Percentiles rank a stretch among this genome's conserved stretches.
phyloP scores from a whole-genome alignment of 441 rosid species.

The Gossypium schwendimanii region DNA sequence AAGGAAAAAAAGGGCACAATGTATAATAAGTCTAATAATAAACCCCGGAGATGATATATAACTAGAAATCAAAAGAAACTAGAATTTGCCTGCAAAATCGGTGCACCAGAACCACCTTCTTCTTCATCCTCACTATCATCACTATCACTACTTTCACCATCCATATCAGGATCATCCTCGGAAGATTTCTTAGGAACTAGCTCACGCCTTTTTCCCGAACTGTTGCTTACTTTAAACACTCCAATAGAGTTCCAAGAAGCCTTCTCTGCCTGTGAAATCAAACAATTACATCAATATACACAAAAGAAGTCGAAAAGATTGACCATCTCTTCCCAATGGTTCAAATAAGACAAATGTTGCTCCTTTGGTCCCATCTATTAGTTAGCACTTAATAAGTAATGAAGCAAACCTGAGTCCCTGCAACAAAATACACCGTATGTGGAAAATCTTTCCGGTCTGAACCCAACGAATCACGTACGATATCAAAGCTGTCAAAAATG shows the following conservation, averaged over 20 bases:
- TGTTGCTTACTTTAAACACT: conserved; percentile 59
- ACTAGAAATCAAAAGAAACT: conserved; percentile 9
- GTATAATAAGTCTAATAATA: conserved; percentile 11
- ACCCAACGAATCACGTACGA: conserved; percentile 73
- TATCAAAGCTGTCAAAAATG: conserved; percentile 62
- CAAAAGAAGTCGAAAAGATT: background rate
- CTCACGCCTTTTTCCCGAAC: conserved; percentile 79
- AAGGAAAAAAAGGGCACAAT: conserved; percentile 8
- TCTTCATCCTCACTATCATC: conserved; percentile 59
- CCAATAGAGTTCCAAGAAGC: conserved; percentile 71
- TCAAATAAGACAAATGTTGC: background rate
- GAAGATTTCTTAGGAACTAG: conserved; percentile 46
- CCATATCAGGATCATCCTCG: conserved; percentile 49
- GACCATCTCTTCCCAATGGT: background rate
- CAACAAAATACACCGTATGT: conserved; percentile 67
- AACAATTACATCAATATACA: background rate
- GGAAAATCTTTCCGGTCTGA: conserved; percentile 84
- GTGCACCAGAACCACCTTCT: conserved; percentile 46
- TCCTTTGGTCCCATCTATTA: background rate
- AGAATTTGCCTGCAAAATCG: conserved; percentile 58
- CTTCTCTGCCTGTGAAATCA: conserved; percentile 64
- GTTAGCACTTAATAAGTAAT: conserved; percentile 3
- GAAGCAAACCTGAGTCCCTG: conserved; percentile 77
- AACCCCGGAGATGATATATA: background rate
- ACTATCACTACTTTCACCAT: conserved; percentile 56